Evolutionary conservation across 257 asterid genomes (phyloP), one percentile per base, ranked within the genome.

Genomic region (Plantago major): DNA sequence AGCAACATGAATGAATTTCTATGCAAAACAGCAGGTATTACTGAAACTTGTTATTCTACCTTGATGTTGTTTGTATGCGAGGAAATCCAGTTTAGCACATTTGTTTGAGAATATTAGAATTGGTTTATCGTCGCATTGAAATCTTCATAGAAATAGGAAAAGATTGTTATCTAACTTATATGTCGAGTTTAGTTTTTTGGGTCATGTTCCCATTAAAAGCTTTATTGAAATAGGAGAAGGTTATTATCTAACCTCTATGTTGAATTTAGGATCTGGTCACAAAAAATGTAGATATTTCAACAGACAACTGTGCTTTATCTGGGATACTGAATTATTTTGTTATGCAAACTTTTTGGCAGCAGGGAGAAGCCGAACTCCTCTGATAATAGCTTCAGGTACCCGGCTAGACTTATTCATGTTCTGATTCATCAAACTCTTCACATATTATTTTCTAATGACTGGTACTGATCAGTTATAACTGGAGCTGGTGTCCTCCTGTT

Each of bases 401-500:
- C 26, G 18, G 14, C n/a, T n/a, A 30, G 37, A 30, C 37, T 30
- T 3, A 43, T 30, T 30, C 37, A 30, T 30, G 37, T 30, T 30
- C 37, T 2, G 4, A 30, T 30, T 30, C 4, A 30, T 30, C 37
- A 5, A 30, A 30, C 37, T 30, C 37, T 30, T 30, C 37, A 38
- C 1, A 55, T 19, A 51, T 18, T 18, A 13, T n/a, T n/a, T n/a
- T n/a, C n/a, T n/a, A n/a, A n/a, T n/a, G n/a, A n/a, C n/a, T n/a
- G n/a, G n/a, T n/a, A n/a, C n/a, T n/a, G n/a, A 60, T 30, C 67
- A 81, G 89, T 48, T 68, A 4, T 70, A 52, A 52, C 71, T 70
- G 82, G 76, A 59, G 71, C 46, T 48, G 78, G 44, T 38, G 22
- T 74, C 2, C 28, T 79, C 56, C 6, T 76, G 53, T 18, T 71